Percentiles rank a stretch among this genome's conserved stretches.
phyloP scores from a whole-genome alignment of 805 yeast species.

The Ogataea nonfermentans region DNA sequence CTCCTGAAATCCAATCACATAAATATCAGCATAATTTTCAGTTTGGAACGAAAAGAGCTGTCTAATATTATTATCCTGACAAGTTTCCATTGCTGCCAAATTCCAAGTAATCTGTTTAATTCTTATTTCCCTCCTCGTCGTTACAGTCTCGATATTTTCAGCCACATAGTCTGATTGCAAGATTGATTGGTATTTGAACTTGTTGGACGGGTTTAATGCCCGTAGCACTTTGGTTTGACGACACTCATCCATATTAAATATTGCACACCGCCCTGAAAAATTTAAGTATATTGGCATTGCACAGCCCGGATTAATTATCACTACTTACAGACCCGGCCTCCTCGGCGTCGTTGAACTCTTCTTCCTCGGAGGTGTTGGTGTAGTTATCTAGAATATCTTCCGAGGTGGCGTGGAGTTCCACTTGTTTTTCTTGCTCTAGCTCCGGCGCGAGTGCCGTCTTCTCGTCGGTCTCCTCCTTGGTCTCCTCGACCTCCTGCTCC shows the following conservation, averaged over 20 bases:
- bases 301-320: slow-evolving; percentile 4
- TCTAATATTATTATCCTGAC: slow-evolving; percentile 14
- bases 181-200: slow-evolving; percentile 22
- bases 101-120: slow-evolving; percentile 41
- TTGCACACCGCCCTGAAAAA: slow-evolving; percentile 3
- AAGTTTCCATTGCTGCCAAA: slow-evolving; percentile 26
- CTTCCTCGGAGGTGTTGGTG: slow-evolving; percentile 20
- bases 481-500: not conserved
- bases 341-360: slow-evolving; percentile 27
- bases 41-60: slow-evolving; percentile 16
- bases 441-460: not conserved
- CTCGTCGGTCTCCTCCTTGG: slow-evolving; percentile 1
- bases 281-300: not conserved
- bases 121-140: slow-evolving; percentile 3
- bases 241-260: slow-evolving; percentile 4
- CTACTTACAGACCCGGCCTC: slow-evolving; percentile 14
- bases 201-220: slow-evolving; percentile 29
- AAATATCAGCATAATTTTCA: slow-evolving; percentile 32
- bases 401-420: not conserved
- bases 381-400: slow-evolving; percentile 14
- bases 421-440: not conserved
- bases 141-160: slow-evolving; percentile 10
- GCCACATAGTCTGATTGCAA: slow-evolving; percentile 20
- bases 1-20: slow-evolving; percentile 49
- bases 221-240: slow-evolving; percentile 20